These are phyloP conservation scores for Hylodesmum podocarpum DNA, from an alignment of 306 rosid genomes.

Conservation along the genomic window DNA sequence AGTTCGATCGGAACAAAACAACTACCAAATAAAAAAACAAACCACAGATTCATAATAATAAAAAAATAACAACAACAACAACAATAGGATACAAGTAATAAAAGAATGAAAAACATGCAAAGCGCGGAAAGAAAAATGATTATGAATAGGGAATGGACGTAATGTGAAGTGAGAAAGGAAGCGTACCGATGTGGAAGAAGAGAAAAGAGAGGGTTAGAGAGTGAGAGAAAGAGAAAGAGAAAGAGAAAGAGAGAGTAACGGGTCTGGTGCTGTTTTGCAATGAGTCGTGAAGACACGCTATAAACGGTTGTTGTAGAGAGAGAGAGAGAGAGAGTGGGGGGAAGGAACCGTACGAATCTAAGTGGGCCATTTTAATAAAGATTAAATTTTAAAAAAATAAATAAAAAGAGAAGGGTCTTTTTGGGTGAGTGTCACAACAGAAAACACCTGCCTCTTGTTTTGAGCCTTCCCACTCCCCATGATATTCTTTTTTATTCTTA, in stretches of 20 bases:
- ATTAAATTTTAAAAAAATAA: too few species aligned
- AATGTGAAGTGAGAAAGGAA: neutral
- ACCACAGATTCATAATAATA: neutral
- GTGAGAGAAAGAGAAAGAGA: neutral
- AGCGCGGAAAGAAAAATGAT: neutral
- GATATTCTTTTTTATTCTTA: too few species aligned
- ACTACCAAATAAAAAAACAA: neutral
- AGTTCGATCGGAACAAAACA: conserved; percentile 2
- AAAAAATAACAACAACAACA: too few species aligned
- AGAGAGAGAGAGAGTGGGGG: too few species aligned
- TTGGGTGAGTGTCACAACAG: neutral
- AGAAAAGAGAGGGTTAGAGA: neutral
- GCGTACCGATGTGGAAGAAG: conserved; percentile 15
- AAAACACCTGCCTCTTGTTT: neutral
- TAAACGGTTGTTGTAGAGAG: neutral
- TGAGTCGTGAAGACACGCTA: neutral
- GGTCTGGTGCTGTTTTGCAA: neutral
- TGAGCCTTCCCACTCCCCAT: neutral
- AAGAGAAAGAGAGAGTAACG: neutral
- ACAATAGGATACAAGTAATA: neutral
- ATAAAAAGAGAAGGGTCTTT: too few species aligned
- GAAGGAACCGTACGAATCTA: neutral
- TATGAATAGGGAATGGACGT: neutral
- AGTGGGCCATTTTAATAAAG: neutral
- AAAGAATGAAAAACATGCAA: neutral